Conservation (phyloP, 1,284 basidiomycete species). For the Ustilago crameri region DNA sequence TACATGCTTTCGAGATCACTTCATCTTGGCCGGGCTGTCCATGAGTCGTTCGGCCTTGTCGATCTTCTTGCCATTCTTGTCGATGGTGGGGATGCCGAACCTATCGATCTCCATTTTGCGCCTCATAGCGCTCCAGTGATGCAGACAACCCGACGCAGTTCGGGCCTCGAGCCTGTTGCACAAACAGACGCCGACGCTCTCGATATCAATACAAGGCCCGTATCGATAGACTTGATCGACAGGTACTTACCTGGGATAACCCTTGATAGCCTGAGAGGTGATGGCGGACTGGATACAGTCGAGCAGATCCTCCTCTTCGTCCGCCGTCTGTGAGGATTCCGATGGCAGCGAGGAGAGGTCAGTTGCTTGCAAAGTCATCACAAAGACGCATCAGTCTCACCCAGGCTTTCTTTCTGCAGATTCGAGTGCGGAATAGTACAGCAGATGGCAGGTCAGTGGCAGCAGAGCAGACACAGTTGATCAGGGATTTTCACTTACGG, state of each 20-base stretch:
- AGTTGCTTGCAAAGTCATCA: constrained; percentile 1
- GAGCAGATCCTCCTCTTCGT: constrained; percentile 19
- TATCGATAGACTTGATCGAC: not conserved
- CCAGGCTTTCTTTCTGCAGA: not conserved
- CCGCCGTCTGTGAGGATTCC: constrained; percentile 7
- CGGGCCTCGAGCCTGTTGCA: constrained; percentile 6
- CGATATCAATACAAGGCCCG: too few relatives aligned
- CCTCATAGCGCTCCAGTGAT: constrained; percentile 16
- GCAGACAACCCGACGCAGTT: not conserved
- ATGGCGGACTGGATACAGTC: constrained; percentile 7
- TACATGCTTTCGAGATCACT: not conserved
- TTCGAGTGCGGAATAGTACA: not conserved
- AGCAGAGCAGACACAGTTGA: too few relatives aligned
- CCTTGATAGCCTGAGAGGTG: constrained; percentile 8
- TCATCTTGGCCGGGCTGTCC: not conserved
- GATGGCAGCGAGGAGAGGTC: not conserved
- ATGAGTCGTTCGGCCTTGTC: not conserved
- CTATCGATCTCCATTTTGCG: constrained; percentile 10
- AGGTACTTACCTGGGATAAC: constrained; percentile 9
- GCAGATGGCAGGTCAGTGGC: too few relatives aligned
- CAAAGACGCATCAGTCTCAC: constrained; percentile 1
- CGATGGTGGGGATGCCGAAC: constrained; percentile 14
- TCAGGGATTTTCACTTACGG: not conserved
- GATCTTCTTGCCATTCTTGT: constrained; percentile 22
- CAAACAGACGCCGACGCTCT: too few relatives aligned